A percentile compares a stretch with the other conserved stretches of the same genome.
phyloP scores from a whole-genome alignment of 2,329 filamentous ascomycete genomes.

The Pseudocercospora vitis region DNA sequence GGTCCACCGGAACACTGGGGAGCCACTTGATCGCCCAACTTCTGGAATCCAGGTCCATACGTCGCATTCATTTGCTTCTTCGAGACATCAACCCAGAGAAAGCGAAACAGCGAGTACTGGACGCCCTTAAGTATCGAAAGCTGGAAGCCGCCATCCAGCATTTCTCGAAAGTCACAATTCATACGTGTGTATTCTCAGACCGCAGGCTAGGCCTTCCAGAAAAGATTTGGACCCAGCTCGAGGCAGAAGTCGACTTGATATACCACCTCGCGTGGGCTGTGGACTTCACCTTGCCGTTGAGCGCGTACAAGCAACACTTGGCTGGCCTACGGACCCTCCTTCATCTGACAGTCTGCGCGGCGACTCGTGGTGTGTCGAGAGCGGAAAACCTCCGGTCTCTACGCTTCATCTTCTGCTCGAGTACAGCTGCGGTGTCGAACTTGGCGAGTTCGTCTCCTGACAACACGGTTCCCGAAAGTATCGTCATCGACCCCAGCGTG shows the following conservation, averaged over 20 bases:
- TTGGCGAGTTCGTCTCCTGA: neutral
- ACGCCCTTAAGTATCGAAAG: conserved; percentile 45
- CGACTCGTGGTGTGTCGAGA: neutral
- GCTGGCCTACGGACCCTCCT: conserved; percentile 52
- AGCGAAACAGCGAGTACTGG: conserved; percentile 47
- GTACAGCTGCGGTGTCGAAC: conserved; percentile 44
- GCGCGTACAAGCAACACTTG: conserved; percentile 56
- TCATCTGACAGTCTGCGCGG: conserved; percentile 24
- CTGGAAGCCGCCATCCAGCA: conserved; percentile 31
- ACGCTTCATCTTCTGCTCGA: conserved; percentile 53
- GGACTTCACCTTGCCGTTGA: conserved; percentile 60
- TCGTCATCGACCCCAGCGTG: conserved; percentile 48
- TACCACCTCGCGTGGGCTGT: conserved; percentile 67
- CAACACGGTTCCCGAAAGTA: conserved; percentile 43
- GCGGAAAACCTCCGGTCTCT: neutral
- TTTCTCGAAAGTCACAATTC: conserved; percentile 46
- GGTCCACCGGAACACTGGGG: conserved; percentile 54
- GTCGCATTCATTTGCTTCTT: conserved; percentile 59
- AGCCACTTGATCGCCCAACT: conserved; percentile 53
- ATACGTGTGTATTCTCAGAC: conserved; percentile 52
- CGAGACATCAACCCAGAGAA: conserved; percentile 48
- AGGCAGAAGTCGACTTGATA: conserved; percentile 50
- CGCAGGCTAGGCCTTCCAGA: conserved; percentile 50
- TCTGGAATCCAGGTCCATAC: conserved; percentile 35
- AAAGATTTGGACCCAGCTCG: conserved; percentile 45